These are phyloP conservation scores for Paramecium octaurelia DNA, from an alignment of 73 alveolate species.

Conservation along the genomic window DNA sequence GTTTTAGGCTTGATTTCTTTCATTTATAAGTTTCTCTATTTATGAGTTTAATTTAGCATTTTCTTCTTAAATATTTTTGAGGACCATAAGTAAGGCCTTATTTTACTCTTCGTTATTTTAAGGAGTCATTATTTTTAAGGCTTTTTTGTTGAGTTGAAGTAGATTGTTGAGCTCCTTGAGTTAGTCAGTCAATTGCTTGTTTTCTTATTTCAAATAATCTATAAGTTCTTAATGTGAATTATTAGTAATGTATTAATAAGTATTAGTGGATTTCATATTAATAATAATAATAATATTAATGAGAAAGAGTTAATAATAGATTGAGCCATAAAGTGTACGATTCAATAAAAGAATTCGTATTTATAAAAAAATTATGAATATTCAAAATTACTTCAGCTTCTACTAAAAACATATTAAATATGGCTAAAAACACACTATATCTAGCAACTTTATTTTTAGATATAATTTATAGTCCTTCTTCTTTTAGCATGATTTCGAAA, in stretches of 20 bases:
- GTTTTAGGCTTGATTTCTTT: slow-evolving; percentile 42
- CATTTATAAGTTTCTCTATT: not conserved
- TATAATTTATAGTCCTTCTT: slow-evolving; percentile 20
- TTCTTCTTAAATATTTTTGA: slow-evolving; percentile 17
- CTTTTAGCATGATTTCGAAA: slow-evolving; percentile 31
- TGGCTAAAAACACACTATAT: slow-evolving; percentile 33
- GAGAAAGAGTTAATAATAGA: not conserved
- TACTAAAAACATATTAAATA: slow-evolving; percentile 52
- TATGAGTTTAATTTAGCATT: not conserved
- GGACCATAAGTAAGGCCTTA: slow-evolving; percentile 18
- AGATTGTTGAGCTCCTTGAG: not conserved
- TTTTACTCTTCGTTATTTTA: not conserved
- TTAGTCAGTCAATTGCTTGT: not conserved
- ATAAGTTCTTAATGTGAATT: not conserved
- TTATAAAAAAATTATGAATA: not conserved
- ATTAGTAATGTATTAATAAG: not conserved
- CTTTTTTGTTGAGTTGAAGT: not conserved
- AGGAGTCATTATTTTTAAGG: slow-evolving; percentile 8
- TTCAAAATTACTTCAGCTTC: slow-evolving; percentile 49
- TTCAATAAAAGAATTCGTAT: not conserved
- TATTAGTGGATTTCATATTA: not conserved
- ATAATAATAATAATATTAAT: not conserved
- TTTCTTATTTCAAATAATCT: slow-evolving; percentile 15
- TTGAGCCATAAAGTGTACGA: not conserved
- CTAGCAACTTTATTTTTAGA: slow-evolving; percentile 43